phyloP scores from a whole-genome alignment of 805 yeast genomes.

The Candida suzukii region DNA sequence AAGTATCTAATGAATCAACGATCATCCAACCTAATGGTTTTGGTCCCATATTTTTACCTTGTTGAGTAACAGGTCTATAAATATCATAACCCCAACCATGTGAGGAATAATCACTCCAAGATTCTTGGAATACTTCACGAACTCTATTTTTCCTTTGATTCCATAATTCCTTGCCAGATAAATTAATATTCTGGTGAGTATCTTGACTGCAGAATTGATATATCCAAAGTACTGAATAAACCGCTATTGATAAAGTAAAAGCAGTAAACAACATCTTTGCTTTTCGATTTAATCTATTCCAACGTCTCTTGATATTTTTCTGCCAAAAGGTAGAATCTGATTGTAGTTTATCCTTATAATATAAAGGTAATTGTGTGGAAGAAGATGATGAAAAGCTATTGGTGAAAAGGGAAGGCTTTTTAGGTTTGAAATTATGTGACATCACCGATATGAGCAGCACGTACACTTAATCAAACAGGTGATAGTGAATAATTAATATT shows the following conservation, averaged over 20 bases:
- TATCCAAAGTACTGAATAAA: constrained; percentile 34
- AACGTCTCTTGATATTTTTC: constrained; percentile 7
- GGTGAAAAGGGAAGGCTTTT: not conserved
- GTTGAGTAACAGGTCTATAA: constrained; percentile 59
- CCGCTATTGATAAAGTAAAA: constrained; percentile 29
- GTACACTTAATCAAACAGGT: too few relatives aligned
- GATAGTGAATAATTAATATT: too few relatives aligned
- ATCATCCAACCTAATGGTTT: constrained; percentile 89
- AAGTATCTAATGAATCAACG: constrained; percentile 80
- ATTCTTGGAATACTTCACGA: constrained; percentile 57
- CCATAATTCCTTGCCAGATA: constrained; percentile 31
- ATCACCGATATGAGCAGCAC: too few relatives aligned
- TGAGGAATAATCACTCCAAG: constrained; percentile 70
- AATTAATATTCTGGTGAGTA: constrained; percentile 3
- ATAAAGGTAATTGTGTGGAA: constrained; percentile 34
- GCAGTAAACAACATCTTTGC: constrained; percentile 36
- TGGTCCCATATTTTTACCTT: constrained; percentile 69
- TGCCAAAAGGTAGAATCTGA: constrained; percentile 10
- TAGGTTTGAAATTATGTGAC: constrained; percentile 6
- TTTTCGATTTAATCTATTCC: constrained; percentile 11
- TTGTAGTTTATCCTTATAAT: constrained; percentile 44
- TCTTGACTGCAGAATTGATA: constrained; percentile 9
- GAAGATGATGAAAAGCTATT: not conserved
- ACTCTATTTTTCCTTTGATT: constrained; percentile 46
- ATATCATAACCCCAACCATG: constrained; percentile 85